Evolutionary conservation across 805 yeast genomes (phyloP).

Genomic region (Lachancea sp.): DNA sequence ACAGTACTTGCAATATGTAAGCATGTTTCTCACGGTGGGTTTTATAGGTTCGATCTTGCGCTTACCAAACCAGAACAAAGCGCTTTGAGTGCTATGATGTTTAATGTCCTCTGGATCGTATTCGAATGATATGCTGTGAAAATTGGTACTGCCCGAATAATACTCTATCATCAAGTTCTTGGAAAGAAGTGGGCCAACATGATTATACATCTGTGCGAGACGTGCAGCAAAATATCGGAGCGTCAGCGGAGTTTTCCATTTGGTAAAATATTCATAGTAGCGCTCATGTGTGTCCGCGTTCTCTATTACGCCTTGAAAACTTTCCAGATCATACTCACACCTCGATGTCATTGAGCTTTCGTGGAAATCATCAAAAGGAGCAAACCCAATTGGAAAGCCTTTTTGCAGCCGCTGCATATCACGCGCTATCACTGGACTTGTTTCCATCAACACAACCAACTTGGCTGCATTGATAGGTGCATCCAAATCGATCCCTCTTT

Average conservation of each 20-base stretch:
- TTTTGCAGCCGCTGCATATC: constrained; percentile 42
- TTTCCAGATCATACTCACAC: constrained; percentile 15
- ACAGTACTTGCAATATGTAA: constrained; percentile 47
- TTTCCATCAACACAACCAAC: constrained; percentile 35
- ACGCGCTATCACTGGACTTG: constrained; percentile 32
- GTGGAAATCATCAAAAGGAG: constrained; percentile 33
- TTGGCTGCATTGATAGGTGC: constrained; percentile 40
- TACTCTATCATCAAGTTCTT: constrained; percentile 45
- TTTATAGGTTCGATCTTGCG: constrained; percentile 42
- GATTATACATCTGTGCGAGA: constrained; percentile 38
- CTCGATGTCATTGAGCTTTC: background rate
- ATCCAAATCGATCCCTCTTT: constrained; percentile 45
- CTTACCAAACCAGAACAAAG: constrained; percentile 54
- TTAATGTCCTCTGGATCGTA: constrained; percentile 34
- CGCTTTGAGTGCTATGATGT: constrained; percentile 30
- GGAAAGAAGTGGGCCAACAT: constrained; percentile 30
- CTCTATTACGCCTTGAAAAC: constrained; percentile 14
- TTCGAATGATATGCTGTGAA: constrained; percentile 36
- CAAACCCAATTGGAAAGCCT: constrained; percentile 41
- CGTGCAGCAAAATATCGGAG: constrained; percentile 51
- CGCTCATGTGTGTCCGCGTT: constrained; percentile 19
- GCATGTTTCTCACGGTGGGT: constrained; percentile 31
- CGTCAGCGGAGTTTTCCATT: constrained; percentile 53
- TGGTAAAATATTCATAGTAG: constrained; percentile 28
- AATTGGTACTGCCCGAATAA: constrained; percentile 39